A percentile compares a stretch with the other conserved stretches of the same genome.
These are phyloP conservation scores for Aegle marmelos DNA, from an alignment of 345 rosid species.

Conservation along the genomic window DNA sequence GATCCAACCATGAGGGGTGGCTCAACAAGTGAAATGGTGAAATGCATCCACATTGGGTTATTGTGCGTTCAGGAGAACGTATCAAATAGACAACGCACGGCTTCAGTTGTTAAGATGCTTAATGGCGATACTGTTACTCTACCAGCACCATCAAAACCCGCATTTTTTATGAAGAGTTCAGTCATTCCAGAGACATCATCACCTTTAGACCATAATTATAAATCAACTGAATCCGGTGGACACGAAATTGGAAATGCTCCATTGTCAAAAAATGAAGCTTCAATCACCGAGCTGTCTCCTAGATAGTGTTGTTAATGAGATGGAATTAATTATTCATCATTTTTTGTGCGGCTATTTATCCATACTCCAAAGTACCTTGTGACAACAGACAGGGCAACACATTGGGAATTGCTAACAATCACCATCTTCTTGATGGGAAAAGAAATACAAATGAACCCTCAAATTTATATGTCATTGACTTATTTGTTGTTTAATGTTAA, in stretches of 20 bases:
- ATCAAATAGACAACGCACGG: slow-evolving; percentile 32
- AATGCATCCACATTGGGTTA: slow-evolving; percentile 41
- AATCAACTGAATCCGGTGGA: neutral
- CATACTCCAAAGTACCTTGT: too few relatives aligned
- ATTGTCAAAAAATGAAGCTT: slow-evolving; percentile 20
- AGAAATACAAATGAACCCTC: neutral
- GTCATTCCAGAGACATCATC: slow-evolving; percentile 7
- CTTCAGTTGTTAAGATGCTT: slow-evolving; percentile 33
- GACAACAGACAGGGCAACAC: too few relatives aligned
- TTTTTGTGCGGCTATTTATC: too few relatives aligned
- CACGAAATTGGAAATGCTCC: neutral
- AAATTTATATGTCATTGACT: neutral
- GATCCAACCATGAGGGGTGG: slow-evolving; percentile 21
- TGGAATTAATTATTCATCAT: too few relatives aligned
- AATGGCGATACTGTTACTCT: slow-evolving; percentile 24
- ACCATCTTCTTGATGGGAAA: too few relatives aligned
- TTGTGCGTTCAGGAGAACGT: slow-evolving; percentile 42
- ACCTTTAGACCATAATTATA: neutral
- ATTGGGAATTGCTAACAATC: too few relatives aligned
- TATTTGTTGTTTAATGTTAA: neutral
- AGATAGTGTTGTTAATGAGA: neutral
- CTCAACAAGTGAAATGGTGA: slow-evolving; percentile 20
- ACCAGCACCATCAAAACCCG: slow-evolving; percentile 29
- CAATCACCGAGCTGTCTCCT: slow-evolving; percentile 22
- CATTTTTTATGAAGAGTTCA: slow-evolving; percentile 10